A percentile compares a stretch with the other conserved stretches of the same genome.
Evolutionary conservation across 345 rosid species (phyloP).

Genomic region (Citrus trifoliata): DNA sequence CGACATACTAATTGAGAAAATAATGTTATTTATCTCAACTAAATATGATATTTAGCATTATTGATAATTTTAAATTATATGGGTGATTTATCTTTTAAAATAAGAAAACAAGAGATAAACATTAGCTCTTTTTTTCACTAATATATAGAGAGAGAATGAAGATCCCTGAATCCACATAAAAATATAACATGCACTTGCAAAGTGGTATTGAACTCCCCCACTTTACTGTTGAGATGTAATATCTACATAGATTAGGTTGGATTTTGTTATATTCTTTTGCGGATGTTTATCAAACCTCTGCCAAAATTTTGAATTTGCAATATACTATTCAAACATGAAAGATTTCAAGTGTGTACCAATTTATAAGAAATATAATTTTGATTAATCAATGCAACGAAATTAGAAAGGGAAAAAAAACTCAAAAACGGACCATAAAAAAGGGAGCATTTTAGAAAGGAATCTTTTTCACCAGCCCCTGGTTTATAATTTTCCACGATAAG

Average conservation of each 20-base stretch:
- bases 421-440: no score
- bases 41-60: no score
- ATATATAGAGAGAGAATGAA: neutral
- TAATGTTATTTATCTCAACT: no score
- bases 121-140: no score
- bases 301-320: neutral
- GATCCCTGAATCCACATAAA: neutral
- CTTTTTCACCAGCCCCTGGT: neutral
- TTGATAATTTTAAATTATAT: no score
- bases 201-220: neutral
- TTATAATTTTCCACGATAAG: neutral
- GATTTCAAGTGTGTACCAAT: neutral
- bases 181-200: neutral
- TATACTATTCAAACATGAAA: neutral
- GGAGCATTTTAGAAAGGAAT: neutral
- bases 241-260: neutral
- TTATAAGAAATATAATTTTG: neutral
- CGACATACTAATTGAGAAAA: no score
- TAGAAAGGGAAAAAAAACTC: no score
- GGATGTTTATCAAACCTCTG: neutral
- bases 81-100: neutral
- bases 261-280: neutral
- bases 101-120: neutral
- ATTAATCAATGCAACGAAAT: neutral
- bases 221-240: neutral